A percentile compares a stretch with the other conserved stretches of the same genome.
Conservation (phyloP, 257 asterid genomes). For the Primulina huaijiensis region DNA sequence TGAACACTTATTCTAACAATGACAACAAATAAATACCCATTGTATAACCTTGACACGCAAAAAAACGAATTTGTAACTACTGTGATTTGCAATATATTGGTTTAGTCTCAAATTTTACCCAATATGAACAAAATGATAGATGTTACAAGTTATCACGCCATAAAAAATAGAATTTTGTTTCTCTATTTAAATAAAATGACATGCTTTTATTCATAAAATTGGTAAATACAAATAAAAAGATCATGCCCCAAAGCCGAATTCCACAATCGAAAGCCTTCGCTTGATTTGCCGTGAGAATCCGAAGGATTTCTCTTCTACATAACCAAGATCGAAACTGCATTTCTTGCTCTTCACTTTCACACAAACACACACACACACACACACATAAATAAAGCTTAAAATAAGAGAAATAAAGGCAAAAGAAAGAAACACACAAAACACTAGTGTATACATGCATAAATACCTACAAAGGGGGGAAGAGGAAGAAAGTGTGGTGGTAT, state of each 20-base stretch:
- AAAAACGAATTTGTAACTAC: no score
- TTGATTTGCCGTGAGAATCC: constrained; percentile 70
- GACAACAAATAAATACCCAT: no score
- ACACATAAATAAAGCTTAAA: constrained; percentile 6
- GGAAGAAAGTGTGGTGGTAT: constrained; percentile 37
- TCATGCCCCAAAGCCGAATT: constrained; percentile 53
- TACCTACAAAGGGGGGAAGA: constrained; percentile 34
- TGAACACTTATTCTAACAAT: no score
- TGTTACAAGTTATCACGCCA: no score
- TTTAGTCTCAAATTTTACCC: no score
- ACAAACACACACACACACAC: not conserved
- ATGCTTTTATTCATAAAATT: no score
- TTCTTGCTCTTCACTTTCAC: constrained; percentile 21
- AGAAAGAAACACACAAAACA: constrained; percentile 18
- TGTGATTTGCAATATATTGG: no score
- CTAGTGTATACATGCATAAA: constrained; percentile 41
- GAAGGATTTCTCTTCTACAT: constrained; percentile 43
- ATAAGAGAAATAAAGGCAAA: not conserved
- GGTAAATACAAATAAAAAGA: constrained; percentile 22
- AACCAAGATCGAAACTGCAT: constrained; percentile 42
- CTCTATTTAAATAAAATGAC: no score
- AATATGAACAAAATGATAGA: no score
- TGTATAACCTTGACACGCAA: no score
- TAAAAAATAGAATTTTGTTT: no score
- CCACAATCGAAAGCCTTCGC: constrained; percentile 51